A percentile compares a stretch with the other conserved stretches of the same genome.
These are phyloP conservation scores for Sclerospora graminicola DNA, from an alignment of 352 stramenopile genomes.

Conservation along the genomic window DNA sequence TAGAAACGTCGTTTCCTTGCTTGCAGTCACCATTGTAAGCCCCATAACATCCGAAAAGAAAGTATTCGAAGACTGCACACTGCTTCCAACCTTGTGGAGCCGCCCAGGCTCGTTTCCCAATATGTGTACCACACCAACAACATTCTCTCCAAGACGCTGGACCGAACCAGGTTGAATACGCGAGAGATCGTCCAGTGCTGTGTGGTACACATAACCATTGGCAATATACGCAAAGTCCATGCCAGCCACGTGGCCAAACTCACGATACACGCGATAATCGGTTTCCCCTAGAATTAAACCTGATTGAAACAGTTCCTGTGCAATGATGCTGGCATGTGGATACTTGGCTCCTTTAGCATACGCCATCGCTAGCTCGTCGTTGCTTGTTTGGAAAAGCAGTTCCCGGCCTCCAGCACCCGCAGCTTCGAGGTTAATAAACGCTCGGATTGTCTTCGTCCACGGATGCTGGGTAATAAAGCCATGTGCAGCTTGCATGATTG, in stretches of 20 bases:
- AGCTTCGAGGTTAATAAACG: conserved; percentile 75
- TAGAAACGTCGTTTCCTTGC: conserved; percentile 27
- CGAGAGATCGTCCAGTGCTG: conserved; percentile 51
- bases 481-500: conserved; percentile 67
- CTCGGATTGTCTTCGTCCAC: conserved; percentile 54
- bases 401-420: conserved; percentile 56
- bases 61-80: conserved; percentile 45
- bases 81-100: conserved; percentile 47
- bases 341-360: conserved; percentile 66
- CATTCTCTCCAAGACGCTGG: conserved; percentile 64
- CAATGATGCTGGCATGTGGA: conserved; percentile 66
- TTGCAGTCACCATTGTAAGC: conserved; percentile 49
- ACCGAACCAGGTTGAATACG: conserved; percentile 56
- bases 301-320: conserved; percentile 68
- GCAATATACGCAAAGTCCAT: conserved; percentile 81
- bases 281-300: conserved; percentile 63
- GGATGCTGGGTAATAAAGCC: conserved; percentile 76
- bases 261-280: conserved; percentile 63
- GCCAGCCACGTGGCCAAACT: conserved; percentile 61
- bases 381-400: conserved; percentile 72
- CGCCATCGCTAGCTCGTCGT: conserved; percentile 56
- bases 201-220: conserved; percentile 81
- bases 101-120: conserved; percentile 30
- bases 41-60: conserved; percentile 70
- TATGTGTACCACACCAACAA: conserved; percentile 46